These are phyloP conservation scores for Thalassiosira exigua DNA, from an alignment of 352 stramenopile species.

Conservation along the genomic window DNA sequence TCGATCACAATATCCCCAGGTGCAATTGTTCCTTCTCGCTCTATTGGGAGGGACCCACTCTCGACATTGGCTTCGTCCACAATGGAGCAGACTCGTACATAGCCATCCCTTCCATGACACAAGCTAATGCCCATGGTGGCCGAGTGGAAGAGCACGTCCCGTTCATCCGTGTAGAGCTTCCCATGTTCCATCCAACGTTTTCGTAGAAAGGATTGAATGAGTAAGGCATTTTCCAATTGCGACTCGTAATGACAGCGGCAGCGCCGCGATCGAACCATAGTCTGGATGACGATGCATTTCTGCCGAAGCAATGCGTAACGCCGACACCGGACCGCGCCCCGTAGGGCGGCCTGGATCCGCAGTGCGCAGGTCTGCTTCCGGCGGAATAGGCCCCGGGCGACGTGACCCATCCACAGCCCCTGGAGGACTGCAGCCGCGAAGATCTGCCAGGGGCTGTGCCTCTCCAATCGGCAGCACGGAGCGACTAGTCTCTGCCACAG, in stretches of 20 bases:
- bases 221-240: background rate
- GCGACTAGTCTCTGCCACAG: background rate
- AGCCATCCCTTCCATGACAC: slow-evolving; percentile 78
- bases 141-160: slow-evolving; percentile 70
- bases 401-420: slow-evolving; percentile 18
- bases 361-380: too few species aligned
- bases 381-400: too few species aligned
- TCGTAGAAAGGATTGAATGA: slow-evolving; percentile 25
- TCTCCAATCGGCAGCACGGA: background rate
- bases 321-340: too few species aligned
- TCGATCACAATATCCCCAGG: slow-evolving; percentile 78
- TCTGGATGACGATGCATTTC: slow-evolving; percentile 7
- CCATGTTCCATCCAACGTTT: slow-evolving; percentile 12
- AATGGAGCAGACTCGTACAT: slow-evolving; percentile 78
- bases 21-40: slow-evolving; percentile 67
- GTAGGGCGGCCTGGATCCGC: too few species aligned
- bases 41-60: slow-evolving; percentile 63
- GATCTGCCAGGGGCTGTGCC: slow-evolving; percentile 14
- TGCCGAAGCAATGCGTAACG: too few species aligned
- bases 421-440: slow-evolving; percentile 30
- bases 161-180: slow-evolving; percentile 30
- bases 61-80: slow-evolving; percentile 31
- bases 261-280: background rate
- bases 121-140: slow-evolving; percentile 78
- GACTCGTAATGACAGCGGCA: background rate